phyloP scores from a whole-genome alignment of 148 eudicot species.

The Tetragonia tetragonoides region DNA sequence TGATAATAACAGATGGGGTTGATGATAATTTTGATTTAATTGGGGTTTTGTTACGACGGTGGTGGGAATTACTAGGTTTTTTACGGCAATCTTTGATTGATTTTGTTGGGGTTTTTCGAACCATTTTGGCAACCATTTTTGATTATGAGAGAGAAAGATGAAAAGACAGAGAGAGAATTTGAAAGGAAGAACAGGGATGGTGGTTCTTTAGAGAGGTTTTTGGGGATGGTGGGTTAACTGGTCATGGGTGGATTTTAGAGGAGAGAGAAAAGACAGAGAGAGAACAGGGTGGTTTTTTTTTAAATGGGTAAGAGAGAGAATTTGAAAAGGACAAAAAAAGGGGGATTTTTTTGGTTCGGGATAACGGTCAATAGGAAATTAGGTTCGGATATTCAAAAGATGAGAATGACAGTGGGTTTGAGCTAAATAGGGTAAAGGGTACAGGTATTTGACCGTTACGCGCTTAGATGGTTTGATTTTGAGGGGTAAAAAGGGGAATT shows the following conservation, averaged over 20 bases:
- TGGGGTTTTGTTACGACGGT: slow-evolving; percentile 37
- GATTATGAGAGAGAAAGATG: not conserved
- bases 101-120: slow-evolving; percentile 63
- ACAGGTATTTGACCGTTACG: slow-evolving; percentile 2
- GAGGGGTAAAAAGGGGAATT: not conserved
- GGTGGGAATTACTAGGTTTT: not conserved
- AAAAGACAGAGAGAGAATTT: too few relatives aligned
- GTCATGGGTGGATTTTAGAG: not conserved
- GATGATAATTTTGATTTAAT: slow-evolving; percentile 15
- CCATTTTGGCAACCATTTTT: slow-evolving; percentile 70
- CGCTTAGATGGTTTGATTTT: slow-evolving; percentile 7
- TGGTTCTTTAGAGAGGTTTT: not conserved
- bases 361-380: slow-evolving; percentile 3
- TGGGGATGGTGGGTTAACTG: not conserved
- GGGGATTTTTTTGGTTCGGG: not conserved
- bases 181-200: too few relatives aligned
- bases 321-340: not conserved
- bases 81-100: slow-evolving; percentile 39
- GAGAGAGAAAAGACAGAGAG: not conserved
- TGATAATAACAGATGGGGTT: slow-evolving; percentile 40
- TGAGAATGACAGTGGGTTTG: too few relatives aligned
- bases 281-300: not conserved
- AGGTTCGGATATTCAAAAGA: not conserved
- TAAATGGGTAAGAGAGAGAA: not conserved
- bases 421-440: too few relatives aligned